Percentiles rank a stretch among this genome's conserved stretches.
These are phyloP conservation scores for Acer yangbiense DNA, from an alignment of 345 rosid genomes.

Conservation along the genomic window DNA sequence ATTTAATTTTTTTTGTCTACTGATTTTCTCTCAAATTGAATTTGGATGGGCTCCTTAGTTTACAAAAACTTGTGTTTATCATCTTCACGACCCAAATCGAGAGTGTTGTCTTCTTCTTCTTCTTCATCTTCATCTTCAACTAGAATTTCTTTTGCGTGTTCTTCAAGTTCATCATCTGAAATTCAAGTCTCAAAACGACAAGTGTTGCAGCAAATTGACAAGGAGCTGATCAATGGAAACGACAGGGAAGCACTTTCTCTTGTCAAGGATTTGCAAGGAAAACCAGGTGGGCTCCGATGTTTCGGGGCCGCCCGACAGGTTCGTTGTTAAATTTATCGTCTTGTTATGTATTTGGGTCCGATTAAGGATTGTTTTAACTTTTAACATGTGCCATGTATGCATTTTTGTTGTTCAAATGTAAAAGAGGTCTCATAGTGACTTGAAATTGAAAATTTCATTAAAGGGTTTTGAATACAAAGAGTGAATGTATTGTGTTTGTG, in stretches of 20 bases:
- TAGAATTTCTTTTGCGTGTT: conserved; percentile 15
- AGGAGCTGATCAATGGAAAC: conserved; percentile 69
- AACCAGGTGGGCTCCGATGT: conserved; percentile 73
- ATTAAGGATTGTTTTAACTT: background rate
- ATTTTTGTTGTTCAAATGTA: too few relatives aligned
- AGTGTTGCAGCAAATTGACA: conserved; percentile 64
- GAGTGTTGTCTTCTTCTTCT: background rate
- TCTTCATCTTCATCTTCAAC: background rate
- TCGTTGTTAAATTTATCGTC: background rate
- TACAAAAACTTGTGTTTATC: conserved; percentile 23
- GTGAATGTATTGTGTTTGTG: background rate
- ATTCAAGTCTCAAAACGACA: conserved; percentile 40
- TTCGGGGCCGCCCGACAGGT: conserved; percentile 88
- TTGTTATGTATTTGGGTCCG: too few relatives aligned
- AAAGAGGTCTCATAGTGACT: too few relatives aligned
- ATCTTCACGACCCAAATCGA: conserved; percentile 22
- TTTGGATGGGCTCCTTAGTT: conserved; percentile 50
- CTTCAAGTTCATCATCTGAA: conserved; percentile 49
- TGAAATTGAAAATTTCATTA: too few relatives aligned
- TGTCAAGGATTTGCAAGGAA: conserved; percentile 72
- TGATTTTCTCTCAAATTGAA: background rate
- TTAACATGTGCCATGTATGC: background rate
- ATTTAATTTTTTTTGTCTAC: background rate
- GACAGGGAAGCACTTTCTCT: conserved; percentile 76
- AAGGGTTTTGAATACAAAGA: background rate